Evolutionary conservation across 78 protist genomes (phyloP).

Genomic region (Dictyostelium discoideum): DNA sequence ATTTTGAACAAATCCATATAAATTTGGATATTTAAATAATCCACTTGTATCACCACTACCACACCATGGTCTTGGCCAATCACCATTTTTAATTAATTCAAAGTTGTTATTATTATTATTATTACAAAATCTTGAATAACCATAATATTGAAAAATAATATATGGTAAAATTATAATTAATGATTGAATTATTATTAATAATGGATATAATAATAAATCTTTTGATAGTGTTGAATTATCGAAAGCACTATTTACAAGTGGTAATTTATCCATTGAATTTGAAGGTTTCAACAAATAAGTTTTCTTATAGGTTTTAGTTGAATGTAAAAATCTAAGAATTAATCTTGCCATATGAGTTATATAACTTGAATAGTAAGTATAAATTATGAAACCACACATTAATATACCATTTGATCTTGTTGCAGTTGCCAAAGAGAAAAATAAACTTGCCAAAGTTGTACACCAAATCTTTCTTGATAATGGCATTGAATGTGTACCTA

Average conservation of each 20-base stretch:
- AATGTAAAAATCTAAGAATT: neutral
- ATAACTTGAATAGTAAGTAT: neutral
- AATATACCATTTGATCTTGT: conserved; percentile 76
- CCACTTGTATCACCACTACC: neutral
- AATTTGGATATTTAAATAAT: conserved; percentile 22
- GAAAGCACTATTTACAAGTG: neutral
- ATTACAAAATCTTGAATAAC: conserved; percentile 37
- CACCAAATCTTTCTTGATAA: neutral
- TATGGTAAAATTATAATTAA: conserved; percentile 36
- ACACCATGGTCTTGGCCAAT: conserved; percentile 75
- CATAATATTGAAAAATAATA: conserved; percentile 54
- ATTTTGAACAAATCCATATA: conserved; percentile 71
- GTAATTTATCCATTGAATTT: neutral
- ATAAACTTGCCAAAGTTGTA: neutral
- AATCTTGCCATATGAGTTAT: neutral
- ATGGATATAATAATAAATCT: neutral
- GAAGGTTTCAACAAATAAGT: conserved; percentile 3
- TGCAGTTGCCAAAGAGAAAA: conserved; percentile 35
- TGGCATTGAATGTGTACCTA: conserved; percentile 29
- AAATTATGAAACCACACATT: conserved; percentile 62
- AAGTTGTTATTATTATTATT: neutral
- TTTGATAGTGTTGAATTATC: neutral
- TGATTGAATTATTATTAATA: neutral
- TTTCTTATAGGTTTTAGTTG: neutral
- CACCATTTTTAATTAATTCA: conserved; percentile 24